Percentiles rank a stretch among this genome's conserved stretches.
These are phyloP conservation scores for Volvox carteri DNA, from an alignment of 163 green algal species.

Conservation along the genomic window DNA sequence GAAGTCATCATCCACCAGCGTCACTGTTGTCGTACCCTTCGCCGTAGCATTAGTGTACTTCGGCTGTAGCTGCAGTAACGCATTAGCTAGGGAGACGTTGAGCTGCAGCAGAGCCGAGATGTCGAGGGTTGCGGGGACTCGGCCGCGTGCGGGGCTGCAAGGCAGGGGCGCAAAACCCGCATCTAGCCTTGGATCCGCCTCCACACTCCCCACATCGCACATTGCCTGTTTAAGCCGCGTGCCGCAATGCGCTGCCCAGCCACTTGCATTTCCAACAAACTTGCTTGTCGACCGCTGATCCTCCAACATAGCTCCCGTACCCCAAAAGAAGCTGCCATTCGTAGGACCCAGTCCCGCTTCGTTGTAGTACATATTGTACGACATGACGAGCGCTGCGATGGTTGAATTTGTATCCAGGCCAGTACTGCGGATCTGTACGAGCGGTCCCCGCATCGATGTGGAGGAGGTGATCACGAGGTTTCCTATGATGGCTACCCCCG, in stretches of 20 bases:
- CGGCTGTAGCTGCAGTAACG: no score
- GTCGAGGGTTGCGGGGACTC: background rate
- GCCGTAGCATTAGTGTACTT: no score
- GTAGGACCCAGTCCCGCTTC: background rate
- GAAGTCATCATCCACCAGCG: conserved; percentile 29
- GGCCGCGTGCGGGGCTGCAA: background rate
- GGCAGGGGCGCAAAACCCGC: background rate
- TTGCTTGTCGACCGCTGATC: conserved; percentile 1
- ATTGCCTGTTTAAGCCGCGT: background rate
- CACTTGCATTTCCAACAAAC: conserved; percentile 27
- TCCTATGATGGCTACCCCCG: background rate
- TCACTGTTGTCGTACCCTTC: background rate
- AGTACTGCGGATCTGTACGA: conserved; percentile 29
- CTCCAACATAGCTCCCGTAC: conserved; percentile 49
- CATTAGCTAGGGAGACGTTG: background rate
- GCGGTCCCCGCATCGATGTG: background rate
- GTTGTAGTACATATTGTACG: conserved; percentile 53
- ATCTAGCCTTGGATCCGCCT: conserved; percentile 23
- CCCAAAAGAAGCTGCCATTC: conserved; percentile 40
- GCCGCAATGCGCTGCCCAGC: conserved; percentile 19
- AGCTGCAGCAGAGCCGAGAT: background rate
- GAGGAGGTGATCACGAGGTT: conserved; percentile 34
- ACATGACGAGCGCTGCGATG: background rate
- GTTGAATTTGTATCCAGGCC: background rate
- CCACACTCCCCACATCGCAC: conserved; percentile 21